These are phyloP conservation scores for Aspergillus egyptiacus DNA, from an alignment of 495 filamentous ascomycete genomes.

Conservation along the genomic window DNA sequence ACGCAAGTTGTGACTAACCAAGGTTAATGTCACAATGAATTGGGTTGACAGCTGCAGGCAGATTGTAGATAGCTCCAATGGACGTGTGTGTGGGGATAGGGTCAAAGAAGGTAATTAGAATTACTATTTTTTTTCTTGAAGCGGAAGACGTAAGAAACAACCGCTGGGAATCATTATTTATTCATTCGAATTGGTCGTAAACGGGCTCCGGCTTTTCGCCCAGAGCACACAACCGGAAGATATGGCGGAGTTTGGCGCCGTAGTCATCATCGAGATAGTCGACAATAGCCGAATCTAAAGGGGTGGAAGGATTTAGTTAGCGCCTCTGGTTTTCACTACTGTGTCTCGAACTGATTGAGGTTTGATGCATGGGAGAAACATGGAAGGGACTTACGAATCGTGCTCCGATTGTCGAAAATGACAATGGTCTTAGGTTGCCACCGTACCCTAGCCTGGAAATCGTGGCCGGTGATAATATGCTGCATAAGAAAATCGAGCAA, in stretches of 20 bases:
- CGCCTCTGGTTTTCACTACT: background rate
- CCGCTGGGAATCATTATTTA: background rate
- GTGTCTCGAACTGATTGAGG: background rate
- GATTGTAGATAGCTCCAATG: background rate
- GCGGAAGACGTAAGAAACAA: constrained; percentile 7
- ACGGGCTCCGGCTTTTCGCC: constrained; percentile 49
- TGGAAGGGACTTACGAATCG: constrained; percentile 44
- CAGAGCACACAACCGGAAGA: constrained; percentile 48
- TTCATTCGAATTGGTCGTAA: constrained; percentile 39
- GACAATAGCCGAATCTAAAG: constrained; percentile 46
- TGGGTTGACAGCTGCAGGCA: too few relatives aligned
- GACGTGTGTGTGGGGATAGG: background rate
- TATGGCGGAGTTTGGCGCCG: constrained; percentile 43
- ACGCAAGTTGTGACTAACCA: too few relatives aligned
- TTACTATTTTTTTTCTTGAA: background rate
- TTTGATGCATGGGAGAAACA: constrained; percentile 1
- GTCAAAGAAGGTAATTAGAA: background rate
- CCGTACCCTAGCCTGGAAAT: constrained; percentile 83
- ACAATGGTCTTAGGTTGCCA: constrained; percentile 81
- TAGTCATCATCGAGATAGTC: constrained; percentile 47
- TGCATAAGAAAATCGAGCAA: constrained; percentile 84
- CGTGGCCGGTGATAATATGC: constrained; percentile 72
- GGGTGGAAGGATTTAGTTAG: constrained; percentile 13
- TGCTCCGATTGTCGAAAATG: constrained; percentile 70
- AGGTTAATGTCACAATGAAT: constrained; percentile 7